Base-by-base conservation (phyloP, 495 filamentous ascomycete species). In the Daldinia childiae region DNA sequence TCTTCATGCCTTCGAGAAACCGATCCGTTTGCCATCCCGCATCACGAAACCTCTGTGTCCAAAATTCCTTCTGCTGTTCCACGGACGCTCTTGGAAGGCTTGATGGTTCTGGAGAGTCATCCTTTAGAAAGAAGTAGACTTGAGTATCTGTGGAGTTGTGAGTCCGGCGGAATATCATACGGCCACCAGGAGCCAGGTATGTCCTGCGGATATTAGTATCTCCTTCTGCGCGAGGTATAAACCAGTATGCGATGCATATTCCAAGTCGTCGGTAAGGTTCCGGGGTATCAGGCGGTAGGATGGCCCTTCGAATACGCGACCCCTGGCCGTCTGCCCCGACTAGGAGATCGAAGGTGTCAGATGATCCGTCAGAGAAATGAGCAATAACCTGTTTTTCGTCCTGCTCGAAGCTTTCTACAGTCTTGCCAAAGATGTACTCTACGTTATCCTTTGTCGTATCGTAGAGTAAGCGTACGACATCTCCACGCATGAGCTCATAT, bases 401-500 rank as follows among this genome's bases (percentile, higher is more conserved):
- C 34, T 72, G 64, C 36, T 63, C 58, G 38, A 80, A 76, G 41
- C 60, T 59, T 51, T 64, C 50, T 34, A 83, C 69, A 15, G 71
- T 59, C 45, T 57, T 75, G 19, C 80, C 81, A 66, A 87, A 88
- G 9, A 84, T 43, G 48, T 86, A 85, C 19, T 76, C 69, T 62
- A 87, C 77, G 14, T 77, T 77, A 19, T 79, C 67, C 59, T 83
- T 82, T 9, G 81, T 85, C 30, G 78, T 62, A 24, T 84, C 78
- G 63, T 82, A 82, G 2, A 87, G 62, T 21, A 89, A 80, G 17
- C 76, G 39, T 8, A 78, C 80, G 27, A 90, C 61, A 61, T 87
- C 82, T 2, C 85, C 86, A 4, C 88, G 74, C 68, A 87, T 80
- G 41, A 90, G 85, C 75, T 89, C 88, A 61, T 78, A 88, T 73